Conservation (phyloP, 192 early-diverging fungal species). For the Haplosporangium gracile region DNA sequence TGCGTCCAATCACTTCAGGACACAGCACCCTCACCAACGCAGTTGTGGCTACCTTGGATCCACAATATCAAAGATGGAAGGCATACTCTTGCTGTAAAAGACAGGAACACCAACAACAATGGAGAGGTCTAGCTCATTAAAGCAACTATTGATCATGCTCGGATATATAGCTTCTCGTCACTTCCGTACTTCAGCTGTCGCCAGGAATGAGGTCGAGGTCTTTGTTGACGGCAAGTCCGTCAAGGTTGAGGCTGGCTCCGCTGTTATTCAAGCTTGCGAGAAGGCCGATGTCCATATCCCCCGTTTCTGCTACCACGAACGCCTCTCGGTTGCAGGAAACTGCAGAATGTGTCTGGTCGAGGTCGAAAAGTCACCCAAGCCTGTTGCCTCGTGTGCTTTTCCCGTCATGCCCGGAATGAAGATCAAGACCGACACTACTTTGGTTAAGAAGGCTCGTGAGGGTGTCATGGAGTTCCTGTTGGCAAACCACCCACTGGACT, state of each 20-base stretch:
- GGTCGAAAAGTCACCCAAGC: conserved; percentile 95
- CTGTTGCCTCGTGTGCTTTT: conserved; percentile 97
- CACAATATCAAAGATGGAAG: not conserved
- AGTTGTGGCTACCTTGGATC: not conserved
- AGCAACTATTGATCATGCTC: not conserved
- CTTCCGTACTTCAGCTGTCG: conserved; percentile 60
- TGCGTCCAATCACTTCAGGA: not conserved
- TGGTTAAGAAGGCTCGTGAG: conserved; percentile 97
- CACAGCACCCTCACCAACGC: not conserved
- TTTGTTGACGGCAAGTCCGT: conserved; percentile 94
- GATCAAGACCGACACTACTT: conserved; percentile 93
- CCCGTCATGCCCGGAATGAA: conserved; percentile 98
- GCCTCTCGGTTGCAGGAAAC: conserved; percentile 97
- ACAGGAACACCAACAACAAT: not conserved
- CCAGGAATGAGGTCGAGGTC: conserved; percentile 81
- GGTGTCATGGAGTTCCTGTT: conserved; percentile 95
- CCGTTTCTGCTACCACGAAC: conserved; percentile 77
- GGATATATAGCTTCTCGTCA: conserved; percentile 37
- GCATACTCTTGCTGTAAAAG: not conserved
- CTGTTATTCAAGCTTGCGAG: conserved; percentile 98
- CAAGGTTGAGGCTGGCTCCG: conserved; percentile 90
- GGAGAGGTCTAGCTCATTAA: not conserved
- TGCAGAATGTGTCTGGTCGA: conserved; percentile 99
- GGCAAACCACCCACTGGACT: conserved; percentile 98
- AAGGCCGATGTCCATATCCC: conserved; percentile 93